A percentile compares a stretch with the other conserved stretches of the same genome.
phyloP scores from a whole-genome alignment of 305 asterid genomes.

The Withania somnifera region DNA sequence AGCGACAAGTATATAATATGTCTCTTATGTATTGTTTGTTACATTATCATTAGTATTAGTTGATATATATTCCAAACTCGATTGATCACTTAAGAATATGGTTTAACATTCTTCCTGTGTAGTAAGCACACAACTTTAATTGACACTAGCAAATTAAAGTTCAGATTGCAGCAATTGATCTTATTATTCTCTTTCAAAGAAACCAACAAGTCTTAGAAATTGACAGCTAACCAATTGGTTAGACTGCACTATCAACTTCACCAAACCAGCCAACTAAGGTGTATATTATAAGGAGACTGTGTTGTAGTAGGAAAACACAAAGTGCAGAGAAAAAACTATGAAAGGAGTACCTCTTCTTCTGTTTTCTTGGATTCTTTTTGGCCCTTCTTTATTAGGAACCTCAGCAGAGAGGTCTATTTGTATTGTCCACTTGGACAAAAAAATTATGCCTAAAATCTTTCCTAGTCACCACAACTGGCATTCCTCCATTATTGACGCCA shows the following conservation, averaged over 20 bases:
- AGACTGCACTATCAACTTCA: background rate
- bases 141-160: no score
- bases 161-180: no score
- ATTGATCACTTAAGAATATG: background rate
- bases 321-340: background rate
- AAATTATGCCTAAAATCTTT: constrained; percentile 32
- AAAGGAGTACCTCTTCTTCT: background rate
- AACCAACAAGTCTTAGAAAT: background rate
- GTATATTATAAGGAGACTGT: background rate
- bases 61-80: background rate
- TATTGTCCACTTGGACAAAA: constrained; percentile 36
- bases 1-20: background rate
- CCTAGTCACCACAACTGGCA: constrained; percentile 26
- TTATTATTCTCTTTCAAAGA: background rate
- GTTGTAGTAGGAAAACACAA: background rate
- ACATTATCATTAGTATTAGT: background rate
- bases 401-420: constrained; percentile 18
- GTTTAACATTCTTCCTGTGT: background rate
- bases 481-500: constrained; percentile 7
- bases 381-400: background rate
- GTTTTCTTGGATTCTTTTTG: background rate
- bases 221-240: background rate
- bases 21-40: background rate
- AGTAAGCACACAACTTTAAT: background rate
- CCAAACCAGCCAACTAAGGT: background rate